Conservation (phyloP, 2,329 filamentous ascomycete genomes). For the Colletotrichum chlorophyti region DNA sequence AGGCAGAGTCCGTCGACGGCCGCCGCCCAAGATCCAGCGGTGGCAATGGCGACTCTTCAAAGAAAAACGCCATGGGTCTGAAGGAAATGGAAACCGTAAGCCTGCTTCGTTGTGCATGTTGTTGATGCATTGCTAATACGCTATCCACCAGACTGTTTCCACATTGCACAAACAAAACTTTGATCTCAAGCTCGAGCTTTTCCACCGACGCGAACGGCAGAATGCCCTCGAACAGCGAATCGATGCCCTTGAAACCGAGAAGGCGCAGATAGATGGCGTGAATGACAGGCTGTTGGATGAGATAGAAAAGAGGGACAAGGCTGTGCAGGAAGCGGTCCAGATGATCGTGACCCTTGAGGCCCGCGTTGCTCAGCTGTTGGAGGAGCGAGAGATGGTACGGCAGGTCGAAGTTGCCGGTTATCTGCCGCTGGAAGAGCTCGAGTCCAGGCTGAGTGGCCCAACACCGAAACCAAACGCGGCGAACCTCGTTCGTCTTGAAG, state of each 20-base stretch:
- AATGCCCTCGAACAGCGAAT: conserved; percentile 63
- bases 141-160: conserved; percentile 61
- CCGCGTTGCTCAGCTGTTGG: conserved; percentile 58
- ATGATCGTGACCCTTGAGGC: conserved; percentile 73
- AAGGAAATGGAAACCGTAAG: conserved; percentile 73
- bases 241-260: conserved; percentile 61
- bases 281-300: conserved; percentile 66
- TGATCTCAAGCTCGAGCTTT: conserved; percentile 76
- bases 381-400: conserved; percentile 60
- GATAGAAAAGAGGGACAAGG: conserved; percentile 72
- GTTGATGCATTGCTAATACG: conserved; percentile 12
- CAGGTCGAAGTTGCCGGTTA: conserved; percentile 52
- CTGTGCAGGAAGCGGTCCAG: conserved; percentile 72
- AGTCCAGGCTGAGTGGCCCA: conserved; percentile 29
- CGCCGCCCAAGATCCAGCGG: conserved; percentile 52
- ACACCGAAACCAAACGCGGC: conserved; percentile 30
- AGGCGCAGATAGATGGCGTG: conserved; percentile 60
- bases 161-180: conserved; percentile 79
- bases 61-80: conserved; percentile 64
- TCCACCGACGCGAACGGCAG: conserved; percentile 71
- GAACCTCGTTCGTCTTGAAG: conserved; percentile 31
- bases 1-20: conserved; percentile 40
- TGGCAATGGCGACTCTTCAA: conserved; percentile 45
- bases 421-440: conserved; percentile 40
- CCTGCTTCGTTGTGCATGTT: background rate